Conservation (phyloP, 83 land plant species). For the Picea abies region DNA sequence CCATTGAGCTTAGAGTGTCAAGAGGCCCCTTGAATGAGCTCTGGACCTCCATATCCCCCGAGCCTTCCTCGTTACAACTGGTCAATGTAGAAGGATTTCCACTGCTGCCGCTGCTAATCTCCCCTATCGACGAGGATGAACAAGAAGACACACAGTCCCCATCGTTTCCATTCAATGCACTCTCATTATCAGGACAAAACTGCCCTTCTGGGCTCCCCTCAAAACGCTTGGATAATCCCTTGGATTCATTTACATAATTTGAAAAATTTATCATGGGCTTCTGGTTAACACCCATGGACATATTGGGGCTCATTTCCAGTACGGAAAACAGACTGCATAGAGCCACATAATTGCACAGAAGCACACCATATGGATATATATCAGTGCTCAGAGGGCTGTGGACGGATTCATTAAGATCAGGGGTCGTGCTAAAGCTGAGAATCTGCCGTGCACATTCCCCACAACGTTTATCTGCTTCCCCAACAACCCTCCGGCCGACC, state of each 20-base stretch:
- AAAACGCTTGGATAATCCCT: not conserved
- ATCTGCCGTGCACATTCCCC: too few relatives aligned
- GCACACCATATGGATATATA: not conserved
- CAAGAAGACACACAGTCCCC: not conserved
- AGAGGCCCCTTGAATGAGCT: constrained; percentile 51
- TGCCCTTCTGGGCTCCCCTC: too few relatives aligned
- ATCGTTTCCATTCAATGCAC: not conserved
- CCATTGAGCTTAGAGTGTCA: constrained; percentile 42
- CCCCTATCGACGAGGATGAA: constrained; percentile 48
- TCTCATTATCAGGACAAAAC: not conserved
- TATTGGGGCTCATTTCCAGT: not conserved
- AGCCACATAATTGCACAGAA: not conserved
- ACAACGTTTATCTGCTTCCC: too few relatives aligned
- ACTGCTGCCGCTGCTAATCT: constrained; percentile 32
- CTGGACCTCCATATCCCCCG: constrained; percentile 51
- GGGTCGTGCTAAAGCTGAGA: not conserved
- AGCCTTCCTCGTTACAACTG: constrained; percentile 26
- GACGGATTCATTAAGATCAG: not conserved
- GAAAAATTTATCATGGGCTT: not conserved
- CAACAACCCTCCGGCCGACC: not conserved
- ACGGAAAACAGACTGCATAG: not conserved
- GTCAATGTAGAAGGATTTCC: constrained; percentile 19
- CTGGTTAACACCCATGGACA: not conserved
- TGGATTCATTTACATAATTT: not conserved
- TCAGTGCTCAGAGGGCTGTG: not conserved